These are phyloP conservation scores for Saccharomycopsis babjevae DNA, from an alignment of 805 yeast species.

Conservation along the genomic window DNA sequence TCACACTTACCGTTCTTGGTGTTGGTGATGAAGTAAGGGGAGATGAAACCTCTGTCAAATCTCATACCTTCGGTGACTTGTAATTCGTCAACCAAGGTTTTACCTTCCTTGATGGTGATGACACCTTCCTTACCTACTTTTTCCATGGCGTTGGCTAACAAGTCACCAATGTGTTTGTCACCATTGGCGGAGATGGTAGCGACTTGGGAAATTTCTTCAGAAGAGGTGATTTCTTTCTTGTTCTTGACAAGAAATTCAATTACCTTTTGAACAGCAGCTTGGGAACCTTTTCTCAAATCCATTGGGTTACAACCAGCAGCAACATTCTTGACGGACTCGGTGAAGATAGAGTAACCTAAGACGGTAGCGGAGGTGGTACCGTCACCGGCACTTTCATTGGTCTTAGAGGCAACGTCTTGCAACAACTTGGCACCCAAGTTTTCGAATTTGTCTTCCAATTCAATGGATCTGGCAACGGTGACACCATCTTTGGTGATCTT, in stretches of 20 bases:
- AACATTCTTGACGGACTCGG: conserved; percentile 91
- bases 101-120: conserved; percentile 94
- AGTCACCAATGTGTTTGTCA: conserved; percentile 80
- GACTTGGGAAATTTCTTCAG: conserved; percentile 94
- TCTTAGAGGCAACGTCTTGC: conserved; percentile 95
- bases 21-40: conserved; percentile 93
- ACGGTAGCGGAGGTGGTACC: conserved; percentile 98
- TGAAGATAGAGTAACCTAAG: conserved; percentile 87
- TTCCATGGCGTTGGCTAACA: conserved; percentile 94
- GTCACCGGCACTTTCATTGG: conserved; percentile 97
- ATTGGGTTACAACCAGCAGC: conserved; percentile 99
- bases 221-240: conserved; percentile 88
- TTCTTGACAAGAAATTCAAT: conserved; percentile 72
- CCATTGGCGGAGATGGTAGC: conserved; percentile 98
- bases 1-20: conserved; percentile 89
- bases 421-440: conserved; percentile 91
- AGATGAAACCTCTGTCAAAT: conserved; percentile 94
- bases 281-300: conserved; percentile 96
- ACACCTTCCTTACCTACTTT: conserved; percentile 99
- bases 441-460: conserved; percentile 82
- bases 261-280: conserved; percentile 91
- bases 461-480: conserved; percentile 83
- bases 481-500: conserved; percentile 99
- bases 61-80: conserved; percentile 98
- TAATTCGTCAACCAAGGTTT: conserved; percentile 90